Conservation (phyloP, 768 basidiomycete genomes). For the Guyanaporus albipodus region DNA sequence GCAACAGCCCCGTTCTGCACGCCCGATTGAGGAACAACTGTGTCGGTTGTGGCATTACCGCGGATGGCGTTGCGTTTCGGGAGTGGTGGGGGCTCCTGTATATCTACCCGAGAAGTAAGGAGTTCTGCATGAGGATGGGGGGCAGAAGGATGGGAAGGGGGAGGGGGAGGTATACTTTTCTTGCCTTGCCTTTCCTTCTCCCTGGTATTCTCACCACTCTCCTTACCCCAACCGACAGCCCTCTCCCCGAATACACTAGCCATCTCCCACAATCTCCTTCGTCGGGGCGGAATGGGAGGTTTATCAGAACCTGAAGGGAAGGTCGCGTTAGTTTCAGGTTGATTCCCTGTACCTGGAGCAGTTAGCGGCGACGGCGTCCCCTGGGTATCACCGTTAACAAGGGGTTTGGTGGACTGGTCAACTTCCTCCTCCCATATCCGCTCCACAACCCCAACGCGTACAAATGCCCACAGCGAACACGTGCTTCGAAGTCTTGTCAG, state of each 20-base stretch:
- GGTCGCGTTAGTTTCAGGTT: neutral
- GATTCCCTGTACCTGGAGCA: neutral
- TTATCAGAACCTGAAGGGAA: conserved; percentile 32
- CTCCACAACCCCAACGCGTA: conserved; percentile 76
- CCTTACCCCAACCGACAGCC: conserved; percentile 53
- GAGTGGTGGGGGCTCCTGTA: conserved; percentile 42
- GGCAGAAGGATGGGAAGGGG: conserved; percentile 26
- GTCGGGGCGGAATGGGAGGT: conserved; percentile 62
- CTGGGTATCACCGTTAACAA: conserved; percentile 8
- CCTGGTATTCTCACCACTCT: conserved; percentile 26
- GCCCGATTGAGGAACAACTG: neutral
- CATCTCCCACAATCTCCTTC: conserved; percentile 65
- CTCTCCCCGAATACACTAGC: conserved; percentile 58
- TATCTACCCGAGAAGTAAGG: conserved; percentile 7
- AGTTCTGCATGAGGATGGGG: conserved; percentile 19
- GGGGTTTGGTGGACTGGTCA: conserved; percentile 29
- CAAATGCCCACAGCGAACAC: conserved; percentile 89
- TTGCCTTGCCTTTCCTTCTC: conserved; percentile 32
- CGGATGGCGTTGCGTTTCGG: conserved; percentile 47
- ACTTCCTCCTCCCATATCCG: conserved; percentile 86
- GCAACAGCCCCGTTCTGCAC: neutral
- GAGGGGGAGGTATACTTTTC: conserved; percentile 18
- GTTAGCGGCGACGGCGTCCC: neutral
- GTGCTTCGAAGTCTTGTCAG: conserved; percentile 75
- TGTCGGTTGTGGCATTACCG: conserved; percentile 13